Percentiles rank a stretch among this genome's conserved stretches.
phyloP scores from a whole-genome alignment of 1,139 yeast species.

The Yamadazyma songkhlaensis region DNA sequence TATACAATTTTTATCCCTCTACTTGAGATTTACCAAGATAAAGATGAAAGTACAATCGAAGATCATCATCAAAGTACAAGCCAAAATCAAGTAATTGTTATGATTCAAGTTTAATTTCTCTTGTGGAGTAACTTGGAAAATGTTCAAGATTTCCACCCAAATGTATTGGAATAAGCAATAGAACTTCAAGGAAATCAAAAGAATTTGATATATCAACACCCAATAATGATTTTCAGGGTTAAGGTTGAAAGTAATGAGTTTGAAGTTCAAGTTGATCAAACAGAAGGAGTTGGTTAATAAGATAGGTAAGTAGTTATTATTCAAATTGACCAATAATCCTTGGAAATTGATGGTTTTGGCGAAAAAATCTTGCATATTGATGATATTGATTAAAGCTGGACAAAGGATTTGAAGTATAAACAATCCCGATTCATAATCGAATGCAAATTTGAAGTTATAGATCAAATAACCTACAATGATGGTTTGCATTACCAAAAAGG shows the following conservation, averaged over 20 bases:
- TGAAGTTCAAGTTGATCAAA: slow-evolving; percentile 18
- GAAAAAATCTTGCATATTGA: slow-evolving; percentile 4
- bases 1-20: too few relatives aligned
- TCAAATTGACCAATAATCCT: slow-evolving; percentile 11
- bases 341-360: not conserved
- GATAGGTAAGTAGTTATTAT: slow-evolving; percentile 27
- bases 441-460: slow-evolving; percentile 2
- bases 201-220: slow-evolving; percentile 14
- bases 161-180: slow-evolving; percentile 24
- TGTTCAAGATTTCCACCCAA: slow-evolving; percentile 11
- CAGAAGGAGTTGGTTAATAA: slow-evolving; percentile 27
- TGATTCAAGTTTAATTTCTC: slow-evolving; percentile 2
- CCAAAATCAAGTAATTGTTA: slow-evolving; percentile 4
- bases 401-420: slow-evolving; percentile 5
- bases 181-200: slow-evolving; percentile 22
- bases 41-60: slow-evolving; percentile 3
- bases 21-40: too few relatives aligned
- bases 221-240: not conserved
- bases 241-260: slow-evolving; percentile 8
- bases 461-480: not conserved
- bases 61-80: slow-evolving; percentile 3
- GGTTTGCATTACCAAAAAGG: not conserved
- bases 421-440: slow-evolving; percentile 1
- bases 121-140: slow-evolving; percentile 2
- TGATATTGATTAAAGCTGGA: slow-evolving; percentile 6